A percentile compares a stretch with the other conserved stretches of the same genome.
Conservation (phyloP, 805 yeast species). For the Jamesozyma gamospora region DNA sequence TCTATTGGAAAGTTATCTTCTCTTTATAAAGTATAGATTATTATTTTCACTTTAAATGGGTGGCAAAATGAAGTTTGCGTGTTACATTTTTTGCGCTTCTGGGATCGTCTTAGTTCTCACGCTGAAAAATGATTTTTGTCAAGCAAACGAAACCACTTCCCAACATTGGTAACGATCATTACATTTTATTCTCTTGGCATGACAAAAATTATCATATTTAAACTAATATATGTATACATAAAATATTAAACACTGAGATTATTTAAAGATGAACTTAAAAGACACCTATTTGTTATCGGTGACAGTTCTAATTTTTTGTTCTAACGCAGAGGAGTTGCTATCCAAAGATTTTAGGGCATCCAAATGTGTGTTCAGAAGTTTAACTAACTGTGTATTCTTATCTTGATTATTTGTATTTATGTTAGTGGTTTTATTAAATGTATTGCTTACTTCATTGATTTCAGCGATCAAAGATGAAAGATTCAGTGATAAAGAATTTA, state of each 20-base stretch:
- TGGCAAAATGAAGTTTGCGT: not conserved
- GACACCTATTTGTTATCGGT: not conserved
- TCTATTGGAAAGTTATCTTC: too few species aligned
- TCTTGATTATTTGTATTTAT: slow-evolving; percentile 28
- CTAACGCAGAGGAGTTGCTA: slow-evolving; percentile 55
- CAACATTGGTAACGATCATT: too few species aligned
- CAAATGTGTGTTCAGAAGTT: slow-evolving; percentile 76
- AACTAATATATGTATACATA: too few species aligned
- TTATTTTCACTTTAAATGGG: not conserved
- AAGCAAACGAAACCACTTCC: too few species aligned
- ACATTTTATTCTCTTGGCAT: too few species aligned
- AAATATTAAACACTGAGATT: too few species aligned
- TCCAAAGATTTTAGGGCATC: slow-evolving; percentile 86
- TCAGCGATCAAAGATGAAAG: slow-evolving; percentile 67
- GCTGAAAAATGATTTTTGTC: not conserved
- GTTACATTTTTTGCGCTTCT: not conserved
- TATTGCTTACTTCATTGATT: slow-evolving; percentile 73
- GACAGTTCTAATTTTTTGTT: slow-evolving; percentile 44
- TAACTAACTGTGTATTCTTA: slow-evolving; percentile 55
- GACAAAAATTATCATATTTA: too few species aligned
- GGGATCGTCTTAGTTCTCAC: not conserved
- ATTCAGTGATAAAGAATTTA: slow-evolving; percentile 69
- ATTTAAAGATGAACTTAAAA: too few species aligned
- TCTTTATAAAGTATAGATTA: too few species aligned
- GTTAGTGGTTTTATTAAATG: slow-evolving; percentile 54